A percentile compares a stretch with the other conserved stretches of the same genome.
phyloP scores from a whole-genome alignment of 2,329 filamentous ascomycete species.

The Botrytis squamosa region DNA sequence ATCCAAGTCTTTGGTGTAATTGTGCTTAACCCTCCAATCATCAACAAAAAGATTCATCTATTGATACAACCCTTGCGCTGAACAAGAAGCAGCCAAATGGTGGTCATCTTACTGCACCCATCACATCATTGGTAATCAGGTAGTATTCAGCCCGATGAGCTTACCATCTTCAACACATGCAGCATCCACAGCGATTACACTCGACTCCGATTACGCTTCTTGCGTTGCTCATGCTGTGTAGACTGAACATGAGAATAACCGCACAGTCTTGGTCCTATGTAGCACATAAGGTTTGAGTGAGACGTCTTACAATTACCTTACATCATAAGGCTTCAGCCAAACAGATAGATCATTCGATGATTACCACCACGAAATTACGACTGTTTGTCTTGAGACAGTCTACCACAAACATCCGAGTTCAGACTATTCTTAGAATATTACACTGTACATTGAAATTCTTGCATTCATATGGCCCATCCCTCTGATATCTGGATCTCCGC shows the following conservation, averaged over 20 bases:
- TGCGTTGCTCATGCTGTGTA: neutral
- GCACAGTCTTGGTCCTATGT: neutral
- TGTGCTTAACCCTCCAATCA: neutral
- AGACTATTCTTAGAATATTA: constrained; percentile 2
- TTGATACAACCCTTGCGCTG: neutral
- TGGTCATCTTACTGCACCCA: neutral
- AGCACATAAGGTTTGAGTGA: constrained; percentile 7
- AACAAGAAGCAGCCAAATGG: neutral
- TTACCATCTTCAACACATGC: neutral
- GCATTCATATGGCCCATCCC: neutral
- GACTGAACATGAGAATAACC: neutral
- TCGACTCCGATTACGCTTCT: neutral
- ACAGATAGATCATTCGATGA: neutral
- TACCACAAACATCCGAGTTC: neutral
- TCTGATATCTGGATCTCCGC: neutral
- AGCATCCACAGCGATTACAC: neutral
- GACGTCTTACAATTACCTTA: constrained; percentile 7
- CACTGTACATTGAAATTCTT: neutral
- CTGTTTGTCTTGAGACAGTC: neutral
- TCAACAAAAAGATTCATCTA: neutral
- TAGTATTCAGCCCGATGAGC: neutral
- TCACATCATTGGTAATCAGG: neutral
- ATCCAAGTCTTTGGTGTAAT: neutral
- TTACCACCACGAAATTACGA: neutral
- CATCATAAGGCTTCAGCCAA: neutral